A percentile compares a stretch with the other conserved stretches of the same genome.
These are phyloP conservation scores for Mortierella sp. DNA, from an alignment of 371 early-diverging fungal species.

Conservation along the genomic window DNA sequence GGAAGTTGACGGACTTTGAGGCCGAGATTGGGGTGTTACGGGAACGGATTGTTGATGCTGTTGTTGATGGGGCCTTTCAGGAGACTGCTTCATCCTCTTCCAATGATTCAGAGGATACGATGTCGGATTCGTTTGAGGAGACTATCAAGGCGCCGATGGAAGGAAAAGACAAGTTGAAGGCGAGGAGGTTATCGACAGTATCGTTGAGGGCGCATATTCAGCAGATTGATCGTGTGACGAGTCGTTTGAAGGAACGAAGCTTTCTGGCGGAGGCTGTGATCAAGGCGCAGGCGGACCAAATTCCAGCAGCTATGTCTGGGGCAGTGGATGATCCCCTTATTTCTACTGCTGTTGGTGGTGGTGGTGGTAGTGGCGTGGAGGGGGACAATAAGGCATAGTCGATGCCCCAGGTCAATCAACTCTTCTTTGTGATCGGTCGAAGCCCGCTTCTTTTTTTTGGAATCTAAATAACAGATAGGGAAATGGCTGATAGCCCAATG, in stretches of 20 bases:
- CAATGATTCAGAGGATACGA: background rate
- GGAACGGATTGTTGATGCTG: slow-evolving; percentile 32
- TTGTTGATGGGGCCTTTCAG: slow-evolving; percentile 7
- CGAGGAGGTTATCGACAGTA: background rate
- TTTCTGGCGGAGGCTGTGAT: slow-evolving; percentile 23
- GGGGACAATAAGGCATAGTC: background rate
- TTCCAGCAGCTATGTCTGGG: background rate
- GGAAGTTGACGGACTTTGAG: slow-evolving; percentile 44
- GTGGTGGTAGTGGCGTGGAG: background rate
- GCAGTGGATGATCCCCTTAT: background rate
- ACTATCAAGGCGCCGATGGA: background rate
- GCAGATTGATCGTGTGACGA: slow-evolving; percentile 40
- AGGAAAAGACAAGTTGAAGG: background rate
- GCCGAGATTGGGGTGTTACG: slow-evolving; percentile 39
- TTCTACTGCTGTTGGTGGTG: background rate
- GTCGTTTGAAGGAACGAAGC: slow-evolving; percentile 32
- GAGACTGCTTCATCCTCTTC: background rate
- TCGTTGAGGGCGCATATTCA: slow-evolving; percentile 30
- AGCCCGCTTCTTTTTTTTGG: too few species aligned
- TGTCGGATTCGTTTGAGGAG: background rate
- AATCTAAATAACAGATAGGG: too few species aligned
- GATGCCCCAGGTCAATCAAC: background rate
- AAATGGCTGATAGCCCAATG: background rate
- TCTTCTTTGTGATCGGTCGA: background rate
- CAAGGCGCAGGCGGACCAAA: slow-evolving; percentile 26